Evolutionary conservation across 1,284 basidiomycete species (phyloP).

Genomic region (Ganoderma lingzhi): DNA sequence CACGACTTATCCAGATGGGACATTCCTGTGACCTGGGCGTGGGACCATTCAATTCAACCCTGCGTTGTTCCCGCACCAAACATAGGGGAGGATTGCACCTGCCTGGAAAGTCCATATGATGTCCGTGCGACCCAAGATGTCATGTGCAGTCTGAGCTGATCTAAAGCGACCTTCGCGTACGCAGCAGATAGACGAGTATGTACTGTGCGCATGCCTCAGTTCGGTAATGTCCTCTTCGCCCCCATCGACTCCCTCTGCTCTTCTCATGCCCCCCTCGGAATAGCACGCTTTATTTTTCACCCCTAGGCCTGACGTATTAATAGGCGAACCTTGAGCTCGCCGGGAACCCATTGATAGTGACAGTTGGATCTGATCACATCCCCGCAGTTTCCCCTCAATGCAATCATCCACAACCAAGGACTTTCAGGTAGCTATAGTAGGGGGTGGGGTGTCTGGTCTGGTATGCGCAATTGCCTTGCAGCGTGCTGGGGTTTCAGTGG

Average conservation of each 20-base stretch:
- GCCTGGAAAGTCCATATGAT: not conserved
- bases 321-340: not conserved
- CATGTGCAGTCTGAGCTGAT: not conserved
- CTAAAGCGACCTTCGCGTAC: not conserved
- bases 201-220: not conserved
- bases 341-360: not conserved
- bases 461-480: conserved; percentile 54
- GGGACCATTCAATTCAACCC: not conserved
- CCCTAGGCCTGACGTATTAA: not conserved
- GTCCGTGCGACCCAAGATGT: not conserved
- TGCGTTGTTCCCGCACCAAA: not conserved
- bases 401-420: not conserved
- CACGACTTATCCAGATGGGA: too few relatives aligned
- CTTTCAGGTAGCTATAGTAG: conserved; percentile 59
- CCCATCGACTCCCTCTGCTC: not conserved
- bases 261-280: not conserved
- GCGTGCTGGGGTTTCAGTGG: conserved; percentile 52
- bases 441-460: conserved; percentile 62
- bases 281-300: not conserved
- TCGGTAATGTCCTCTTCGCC: not conserved
- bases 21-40: not conserved
- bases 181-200: not conserved
- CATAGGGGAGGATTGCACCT: not conserved
- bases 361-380: too few relatives aligned
- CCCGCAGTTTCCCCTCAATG: not conserved